Base-by-base conservation (phyloP, 495 filamentous ascomycete species). In the Halenospora varia region DNA sequence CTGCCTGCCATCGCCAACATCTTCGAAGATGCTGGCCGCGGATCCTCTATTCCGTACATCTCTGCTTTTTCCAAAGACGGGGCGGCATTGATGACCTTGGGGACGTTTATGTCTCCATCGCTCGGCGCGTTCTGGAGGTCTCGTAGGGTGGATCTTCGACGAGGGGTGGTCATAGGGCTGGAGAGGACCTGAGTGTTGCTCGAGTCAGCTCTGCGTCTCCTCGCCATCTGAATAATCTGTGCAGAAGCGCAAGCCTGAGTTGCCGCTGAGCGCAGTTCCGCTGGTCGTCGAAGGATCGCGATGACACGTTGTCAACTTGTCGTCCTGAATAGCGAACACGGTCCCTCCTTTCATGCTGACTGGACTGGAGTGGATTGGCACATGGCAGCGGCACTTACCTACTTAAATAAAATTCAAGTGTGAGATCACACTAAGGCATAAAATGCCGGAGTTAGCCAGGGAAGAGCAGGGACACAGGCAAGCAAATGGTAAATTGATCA, bases 11-110 rank as follows among this genome's bases (percentile, higher is more conserved):
- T 67, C 20, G 75, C 78, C 76, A 80, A 73, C 50, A 77, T 71
- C 60, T 74, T 75, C 52, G 77, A 79, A 61, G 75, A 76, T 55
- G 78, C 71, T 26, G 77, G 74, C 13, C 79, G 75, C 56, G 74
- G 71, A 67, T 82, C 75, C 62, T 81, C 74, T 68, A 81, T 80
- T 50, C 77, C 77, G 69, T 78, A 81, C 68, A 80, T 70, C 48
- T 78, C 73, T 58, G 78, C 77, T 67, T 82, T 79, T 61, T 79
- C 77, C 55, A 82, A 72, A 10, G 78, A 79, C 48, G 78, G 77
- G 8, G 70, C 75, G 25, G 79, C 79, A 61, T 82, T 77, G 65
- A 82, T 82, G 53, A 82, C 74, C 46, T 75, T 75, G 44, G 74
- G 74, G 48, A 67, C 48, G 35, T 62, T 52, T 40, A 60, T 52